Evolutionary conservation across 2,329 filamentous ascomycete species (phyloP), one percentile per base, ranked within the genome.

Genomic region (Dactylellina cionopaga): DNA sequence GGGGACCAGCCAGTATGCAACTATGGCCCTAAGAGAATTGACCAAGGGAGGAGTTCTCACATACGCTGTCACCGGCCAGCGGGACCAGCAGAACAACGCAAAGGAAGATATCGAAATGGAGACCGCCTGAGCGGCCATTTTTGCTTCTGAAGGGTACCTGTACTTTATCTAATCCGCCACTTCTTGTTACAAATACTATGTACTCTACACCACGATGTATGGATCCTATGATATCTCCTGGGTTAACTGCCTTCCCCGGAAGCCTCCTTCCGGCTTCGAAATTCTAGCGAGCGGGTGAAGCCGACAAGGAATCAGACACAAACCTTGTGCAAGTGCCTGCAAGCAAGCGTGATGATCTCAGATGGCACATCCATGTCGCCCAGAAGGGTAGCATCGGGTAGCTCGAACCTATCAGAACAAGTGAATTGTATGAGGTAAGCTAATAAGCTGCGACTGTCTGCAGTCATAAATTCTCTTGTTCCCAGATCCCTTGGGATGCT

Each of bases 1-100:
- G 25, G 90, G 88, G 0, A 88, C 88, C 51, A 92, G 90, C 78
- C 90, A 92, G 78, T 96, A 96, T 81, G 92, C 92, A 0, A 96
- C 92, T 0, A 91, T 96, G 84, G 90, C 90, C 10, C 79, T 96
- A 75, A 83, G 92, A 58, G 92, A 96, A 81, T 80, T 96, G 74
- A 92, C 92, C 84, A 90, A 88, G 77, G 87, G 88, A 1, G 88
- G 87, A 10, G 83, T 88, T 3, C 83, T 83, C 77, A 83, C 84
- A 5, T 90, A 56, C 13, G 22, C 49, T 22, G 35, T 13, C 0
- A 22, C 41, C 22, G 54, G 35, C 17, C 43, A 41, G 6, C 49
- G 46, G 46, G 35, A 52, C 54, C 64, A 59, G 37, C 24, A 15
- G 10, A 44, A 60, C 17, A 39, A 31, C 39, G 10, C 60, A 55